These are phyloP conservation scores for Nepenthes mirabilis DNA, from an alignment of 148 eudicot species.

Conservation along the genomic window DNA sequence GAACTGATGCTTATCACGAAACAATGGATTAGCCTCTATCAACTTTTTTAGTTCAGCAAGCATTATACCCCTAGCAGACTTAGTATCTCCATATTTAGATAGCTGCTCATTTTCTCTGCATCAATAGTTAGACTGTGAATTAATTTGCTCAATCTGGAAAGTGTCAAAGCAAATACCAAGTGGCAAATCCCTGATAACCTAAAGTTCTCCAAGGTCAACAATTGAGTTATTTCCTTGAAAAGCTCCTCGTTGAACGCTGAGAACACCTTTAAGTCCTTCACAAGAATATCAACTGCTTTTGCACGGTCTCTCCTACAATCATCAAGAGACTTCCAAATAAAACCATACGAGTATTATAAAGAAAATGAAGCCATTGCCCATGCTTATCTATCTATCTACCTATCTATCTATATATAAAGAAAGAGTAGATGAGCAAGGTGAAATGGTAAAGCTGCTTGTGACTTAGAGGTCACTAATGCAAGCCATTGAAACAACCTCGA, in stretches of 20 bases:
- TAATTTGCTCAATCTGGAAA: not conserved
- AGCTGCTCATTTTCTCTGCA: constrained; percentile 34
- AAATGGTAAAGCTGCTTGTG: too few relatives aligned
- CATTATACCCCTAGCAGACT: constrained; percentile 27
- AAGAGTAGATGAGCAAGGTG: too few relatives aligned
- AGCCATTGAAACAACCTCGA: too few relatives aligned
- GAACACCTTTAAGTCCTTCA: constrained; percentile 71
- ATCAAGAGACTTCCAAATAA: not conserved
- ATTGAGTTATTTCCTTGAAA: constrained; percentile 61
- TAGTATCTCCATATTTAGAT: constrained; percentile 26
- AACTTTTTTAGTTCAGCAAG: constrained; percentile 27
- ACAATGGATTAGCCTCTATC: constrained; percentile 36
- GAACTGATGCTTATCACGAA: constrained; percentile 30
- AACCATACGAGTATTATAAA: too few relatives aligned
- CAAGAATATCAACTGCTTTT: constrained; percentile 66
- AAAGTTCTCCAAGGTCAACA: constrained; percentile 60
- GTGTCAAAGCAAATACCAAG: not conserved
- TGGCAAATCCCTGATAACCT: constrained; percentile 19
- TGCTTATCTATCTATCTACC: too few relatives aligned
- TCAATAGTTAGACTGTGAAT: not conserved
- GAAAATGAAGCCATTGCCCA: too few relatives aligned
- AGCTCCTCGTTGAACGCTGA: constrained; percentile 52
- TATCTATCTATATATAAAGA: too few relatives aligned
- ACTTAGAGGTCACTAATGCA: too few relatives aligned
- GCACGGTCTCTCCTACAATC: constrained; percentile 46